Conservation (phyloP, 805 yeast species). For the Tetrapisispora nanseiensis region DNA sequence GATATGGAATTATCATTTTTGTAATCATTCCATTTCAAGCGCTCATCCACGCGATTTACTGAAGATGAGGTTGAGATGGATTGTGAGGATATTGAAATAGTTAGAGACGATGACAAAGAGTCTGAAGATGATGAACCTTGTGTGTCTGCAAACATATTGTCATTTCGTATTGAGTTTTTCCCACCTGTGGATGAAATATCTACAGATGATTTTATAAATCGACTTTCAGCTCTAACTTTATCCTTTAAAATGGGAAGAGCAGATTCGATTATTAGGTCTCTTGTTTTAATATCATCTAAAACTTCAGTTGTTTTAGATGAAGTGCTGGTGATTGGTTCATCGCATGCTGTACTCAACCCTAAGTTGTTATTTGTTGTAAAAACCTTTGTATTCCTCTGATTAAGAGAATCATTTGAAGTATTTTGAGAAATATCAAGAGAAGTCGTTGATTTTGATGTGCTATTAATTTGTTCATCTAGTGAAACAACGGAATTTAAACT, state of each 20-base stretch:
- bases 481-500: constrained; percentile 15
- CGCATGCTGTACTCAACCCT: no score
- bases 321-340: no score
- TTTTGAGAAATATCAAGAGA: neutral
- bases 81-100: constrained; percentile 1
- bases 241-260: no score
- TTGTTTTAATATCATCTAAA: no score
- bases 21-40: neutral
- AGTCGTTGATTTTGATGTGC: neutral
- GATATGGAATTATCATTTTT: neutral
- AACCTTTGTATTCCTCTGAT: no score
- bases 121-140: constrained; percentile 3
- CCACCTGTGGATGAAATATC: no score
- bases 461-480: neutral
- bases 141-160: neutral
- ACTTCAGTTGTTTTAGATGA: no score
- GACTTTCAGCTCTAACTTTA: no score
- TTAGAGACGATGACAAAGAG: constrained; percentile 2
- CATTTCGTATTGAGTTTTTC: neutral
- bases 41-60: neutral
- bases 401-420: no score
- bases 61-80: constrained; percentile 2
- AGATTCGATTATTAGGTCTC: no score
- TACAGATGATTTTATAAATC: no score
- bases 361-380: no score